These are phyloP conservation scores for Mucor velutinosus DNA, from an alignment of 371 early-diverging fungal species.

Conservation along the genomic window DNA sequence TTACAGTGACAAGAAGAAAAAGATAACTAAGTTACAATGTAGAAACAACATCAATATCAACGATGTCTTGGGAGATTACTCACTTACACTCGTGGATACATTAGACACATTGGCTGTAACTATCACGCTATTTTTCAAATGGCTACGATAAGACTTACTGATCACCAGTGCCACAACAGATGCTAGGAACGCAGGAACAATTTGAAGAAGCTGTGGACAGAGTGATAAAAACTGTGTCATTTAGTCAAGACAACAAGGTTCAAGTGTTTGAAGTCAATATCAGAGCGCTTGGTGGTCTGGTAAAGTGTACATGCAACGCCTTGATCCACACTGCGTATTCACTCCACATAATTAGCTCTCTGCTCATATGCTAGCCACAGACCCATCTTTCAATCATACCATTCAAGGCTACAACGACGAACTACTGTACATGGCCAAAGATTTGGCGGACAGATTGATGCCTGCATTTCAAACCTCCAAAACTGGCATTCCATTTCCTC, in stretches of 20 bases:
- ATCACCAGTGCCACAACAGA: constrained; percentile 34
- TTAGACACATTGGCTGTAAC: constrained; percentile 85
- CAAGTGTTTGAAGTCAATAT: constrained; percentile 96
- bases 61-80: constrained; percentile 92
- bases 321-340: neutral
- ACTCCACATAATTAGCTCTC: constrained; percentile 60
- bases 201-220: constrained; percentile 77
- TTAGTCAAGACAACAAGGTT: constrained; percentile 84
- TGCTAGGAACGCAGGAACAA: constrained; percentile 67
- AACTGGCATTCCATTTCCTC: constrained; percentile 86
- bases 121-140: neutral
- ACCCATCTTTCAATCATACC: constrained; percentile 57
- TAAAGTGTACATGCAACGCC: constrained; percentile 24
- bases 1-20: neutral
- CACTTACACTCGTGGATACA: constrained; percentile 88
- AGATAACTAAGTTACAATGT: neutral
- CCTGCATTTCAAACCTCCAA: constrained; percentile 86
- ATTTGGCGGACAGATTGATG: constrained; percentile 85
- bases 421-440: constrained; percentile 75
- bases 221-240: constrained; percentile 69
- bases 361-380: constrained; percentile 85
- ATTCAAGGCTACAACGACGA: constrained; percentile 73
- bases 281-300: constrained; percentile 86
- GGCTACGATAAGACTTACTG: too few relatives aligned
- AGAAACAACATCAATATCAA: constrained; percentile 71